A percentile compares a stretch with the other conserved stretches of the same genome.
These are phyloP conservation scores for Tetrapyrgos nigripes DNA, from an alignment of 1,284 basidiomycete species.

Conservation along the genomic window DNA sequence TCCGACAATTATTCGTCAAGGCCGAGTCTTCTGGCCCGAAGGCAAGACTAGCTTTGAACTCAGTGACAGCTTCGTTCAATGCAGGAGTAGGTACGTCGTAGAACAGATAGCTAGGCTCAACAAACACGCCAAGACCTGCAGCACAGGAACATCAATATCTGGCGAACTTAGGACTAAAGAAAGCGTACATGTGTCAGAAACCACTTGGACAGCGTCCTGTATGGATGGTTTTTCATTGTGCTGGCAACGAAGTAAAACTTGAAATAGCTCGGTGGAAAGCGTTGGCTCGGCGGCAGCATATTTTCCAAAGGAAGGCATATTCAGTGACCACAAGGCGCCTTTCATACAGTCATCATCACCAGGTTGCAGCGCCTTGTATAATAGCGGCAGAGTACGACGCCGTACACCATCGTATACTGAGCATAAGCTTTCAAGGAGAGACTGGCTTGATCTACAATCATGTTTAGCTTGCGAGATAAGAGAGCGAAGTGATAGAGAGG, in stretches of 20 bases:
- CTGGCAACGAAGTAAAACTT: conserved; percentile 65
- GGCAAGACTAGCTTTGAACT: conserved; percentile 46
- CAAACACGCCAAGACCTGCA: conserved; percentile 61
- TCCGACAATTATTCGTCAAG: conserved; percentile 50
- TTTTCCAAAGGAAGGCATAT: conserved; percentile 68
- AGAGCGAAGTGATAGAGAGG: neutral
- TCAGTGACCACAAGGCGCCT: conserved; percentile 88
- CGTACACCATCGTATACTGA: conserved; percentile 81
- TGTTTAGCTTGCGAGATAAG: too few species aligned
- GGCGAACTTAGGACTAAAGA: neutral
- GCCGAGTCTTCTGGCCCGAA: conserved; percentile 38
- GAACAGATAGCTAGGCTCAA: conserved; percentile 64
- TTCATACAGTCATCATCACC: conserved; percentile 87
- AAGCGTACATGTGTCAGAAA: conserved; percentile 67
- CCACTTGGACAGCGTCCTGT: conserved; percentile 64
- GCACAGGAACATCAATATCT: conserved; percentile 4
- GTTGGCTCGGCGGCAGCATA: conserved; percentile 66
- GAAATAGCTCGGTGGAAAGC: conserved; percentile 54
- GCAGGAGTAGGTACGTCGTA: conserved; percentile 55
- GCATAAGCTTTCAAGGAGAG: conserved; percentile 63
- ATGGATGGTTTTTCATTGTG: conserved; percentile 80
- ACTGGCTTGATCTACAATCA: conserved; percentile 60
- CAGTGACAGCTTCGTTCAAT: conserved; percentile 42
- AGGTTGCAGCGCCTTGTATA: conserved; percentile 76
- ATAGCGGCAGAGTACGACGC: conserved; percentile 65